Percentiles rank a stretch among this genome's conserved stretches.
These are phyloP conservation scores for Anisogramma anomala DNA, from an alignment of 2,329 filamentous ascomycete species.

Conservation along the genomic window DNA sequence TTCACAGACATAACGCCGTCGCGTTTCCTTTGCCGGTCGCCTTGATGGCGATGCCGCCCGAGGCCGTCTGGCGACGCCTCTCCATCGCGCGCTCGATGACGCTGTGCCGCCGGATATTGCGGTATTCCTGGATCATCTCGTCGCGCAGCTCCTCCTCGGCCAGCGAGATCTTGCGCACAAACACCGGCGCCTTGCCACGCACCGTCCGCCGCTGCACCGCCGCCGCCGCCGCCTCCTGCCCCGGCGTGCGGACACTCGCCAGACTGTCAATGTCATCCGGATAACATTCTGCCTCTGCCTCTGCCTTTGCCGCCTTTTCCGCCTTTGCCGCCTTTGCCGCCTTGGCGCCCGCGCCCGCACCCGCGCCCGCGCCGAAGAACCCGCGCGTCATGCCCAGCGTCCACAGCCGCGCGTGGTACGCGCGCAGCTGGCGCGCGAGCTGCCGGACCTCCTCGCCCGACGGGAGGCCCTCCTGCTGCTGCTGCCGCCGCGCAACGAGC, in stretches of 20 bases:
- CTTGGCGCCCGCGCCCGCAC: too few species aligned
- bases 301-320: too few species aligned
- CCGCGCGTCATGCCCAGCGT: conserved; percentile 1
- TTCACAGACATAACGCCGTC: conserved; percentile 26
- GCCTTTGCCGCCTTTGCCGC: too few species aligned
- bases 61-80: too few species aligned
- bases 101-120: neutral
- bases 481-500: conserved; percentile 1
- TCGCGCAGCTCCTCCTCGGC: conserved; percentile 1
- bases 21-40: conserved; percentile 23
- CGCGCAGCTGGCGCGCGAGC: conserved; percentile 1
- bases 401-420: conserved; percentile 1
- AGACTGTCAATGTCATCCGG: conserved; percentile 1
- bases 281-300: too few species aligned
- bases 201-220: neutral
- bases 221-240: neutral
- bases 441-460: neutral
- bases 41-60: conserved; percentile 19
- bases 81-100: neutral
- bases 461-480: conserved; percentile 1
- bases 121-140: conserved; percentile 5
- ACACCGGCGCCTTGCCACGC: neutral
- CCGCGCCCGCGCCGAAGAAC: neutral
- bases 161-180: neutral
- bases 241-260: neutral